A percentile compares a stretch with the other conserved stretches of the same genome.
phyloP scores from a whole-genome alignment of 2,329 filamentous ascomycete genomes.

The Colletotrichum tabaci region DNA sequence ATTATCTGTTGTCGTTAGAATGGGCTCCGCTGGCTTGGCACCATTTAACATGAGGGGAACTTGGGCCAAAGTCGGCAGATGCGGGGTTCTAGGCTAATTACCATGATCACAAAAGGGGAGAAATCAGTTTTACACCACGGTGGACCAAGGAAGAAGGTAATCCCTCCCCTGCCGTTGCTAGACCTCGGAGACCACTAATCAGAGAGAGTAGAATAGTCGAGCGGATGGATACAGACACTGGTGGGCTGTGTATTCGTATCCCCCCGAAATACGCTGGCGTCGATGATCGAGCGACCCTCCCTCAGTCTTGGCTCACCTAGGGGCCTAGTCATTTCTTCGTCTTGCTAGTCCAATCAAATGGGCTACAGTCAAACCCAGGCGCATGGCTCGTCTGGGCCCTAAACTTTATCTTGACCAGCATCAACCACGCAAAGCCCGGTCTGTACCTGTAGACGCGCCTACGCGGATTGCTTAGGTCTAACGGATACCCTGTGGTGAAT shows the following conservation, averaged over 20 bases:
- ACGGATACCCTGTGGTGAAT: background rate
- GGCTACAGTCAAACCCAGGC: background rate
- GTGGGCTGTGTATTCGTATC: too few species aligned
- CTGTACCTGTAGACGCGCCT: background rate
- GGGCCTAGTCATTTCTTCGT: too few species aligned
- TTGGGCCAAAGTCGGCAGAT: background rate
- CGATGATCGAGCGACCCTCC: too few species aligned
- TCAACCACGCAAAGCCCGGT: conserved; percentile 30
- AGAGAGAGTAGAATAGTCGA: too few species aligned
- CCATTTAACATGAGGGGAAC: conserved; percentile 8
- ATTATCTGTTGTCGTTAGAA: background rate
- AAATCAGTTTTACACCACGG: background rate
- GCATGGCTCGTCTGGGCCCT: conserved; percentile 22
- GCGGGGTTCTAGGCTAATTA: background rate
- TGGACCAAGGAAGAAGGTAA: too few species aligned
- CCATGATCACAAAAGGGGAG: background rate
- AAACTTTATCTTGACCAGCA: conserved; percentile 36
- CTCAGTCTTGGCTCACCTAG: too few species aligned
- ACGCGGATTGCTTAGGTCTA: background rate
- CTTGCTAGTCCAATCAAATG: too few species aligned
- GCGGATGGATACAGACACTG: too few species aligned
- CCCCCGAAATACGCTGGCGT: too few species aligned
- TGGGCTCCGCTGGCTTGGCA: conserved; percentile 6
- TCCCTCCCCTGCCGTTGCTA: too few species aligned
- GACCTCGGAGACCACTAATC: too few species aligned